phyloP scores from a whole-genome alignment of 2,329 filamentous ascomycete species.

The Aspergillus floridensis region DNA sequence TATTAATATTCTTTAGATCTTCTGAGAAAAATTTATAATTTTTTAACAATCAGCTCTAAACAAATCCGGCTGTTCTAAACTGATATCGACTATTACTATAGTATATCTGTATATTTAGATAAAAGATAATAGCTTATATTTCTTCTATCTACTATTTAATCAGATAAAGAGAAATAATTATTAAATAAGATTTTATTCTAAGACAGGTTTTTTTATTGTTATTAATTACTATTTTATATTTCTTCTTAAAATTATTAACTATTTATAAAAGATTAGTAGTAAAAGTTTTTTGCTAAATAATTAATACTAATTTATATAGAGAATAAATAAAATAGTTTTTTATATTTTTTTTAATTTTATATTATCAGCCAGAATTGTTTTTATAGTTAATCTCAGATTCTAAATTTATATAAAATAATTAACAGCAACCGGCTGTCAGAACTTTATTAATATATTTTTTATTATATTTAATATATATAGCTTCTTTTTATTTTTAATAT shows the following conservation, averaged over 20 bases:
- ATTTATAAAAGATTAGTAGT: neutral
- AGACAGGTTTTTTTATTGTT: neutral
- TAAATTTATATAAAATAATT: neutral
- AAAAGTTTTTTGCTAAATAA: neutral
- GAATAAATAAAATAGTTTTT: neutral
- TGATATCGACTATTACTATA: neutral
- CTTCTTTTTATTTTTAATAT: no score
- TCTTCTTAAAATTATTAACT: neutral
- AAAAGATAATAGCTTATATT: neutral
- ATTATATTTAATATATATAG: neutral
- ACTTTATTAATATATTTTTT: neutral
- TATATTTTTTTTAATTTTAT: neutral
- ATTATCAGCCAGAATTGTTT: neutral
- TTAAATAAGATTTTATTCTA: neutral
- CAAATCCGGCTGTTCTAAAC: neutral
- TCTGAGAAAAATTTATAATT: neutral
- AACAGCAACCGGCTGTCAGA: neutral
- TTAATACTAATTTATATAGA: neutral
- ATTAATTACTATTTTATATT: neutral
- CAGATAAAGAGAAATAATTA: neutral
- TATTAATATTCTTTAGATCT: neutral
- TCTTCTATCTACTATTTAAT: neutral
- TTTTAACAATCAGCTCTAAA: neutral
- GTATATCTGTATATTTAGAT: neutral
- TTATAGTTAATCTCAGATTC: neutral